Percentiles rank a stretch among this genome's conserved stretches.
These are phyloP conservation scores for Talaromyces amestolkiae DNA, from an alignment of 2,329 filamentous ascomycete genomes.

Conservation along the genomic window DNA sequence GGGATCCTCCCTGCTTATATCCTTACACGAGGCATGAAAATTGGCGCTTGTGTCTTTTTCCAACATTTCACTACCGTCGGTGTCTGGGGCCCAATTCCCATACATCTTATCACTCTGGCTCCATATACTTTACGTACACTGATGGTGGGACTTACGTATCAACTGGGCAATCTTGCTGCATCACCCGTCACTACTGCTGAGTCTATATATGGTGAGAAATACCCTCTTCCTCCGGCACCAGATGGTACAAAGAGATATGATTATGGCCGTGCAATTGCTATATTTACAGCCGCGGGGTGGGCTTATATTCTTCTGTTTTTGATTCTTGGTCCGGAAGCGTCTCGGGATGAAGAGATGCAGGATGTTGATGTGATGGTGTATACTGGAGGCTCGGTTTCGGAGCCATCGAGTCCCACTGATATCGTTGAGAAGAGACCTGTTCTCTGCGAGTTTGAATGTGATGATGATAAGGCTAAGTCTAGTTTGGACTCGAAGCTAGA, in stretches of 20 bases:
- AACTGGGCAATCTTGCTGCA: slow-evolving; percentile 41
- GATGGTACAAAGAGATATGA: slow-evolving; percentile 36
- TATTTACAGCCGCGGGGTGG: slow-evolving; percentile 31
- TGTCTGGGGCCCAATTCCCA: slow-evolving; percentile 40
- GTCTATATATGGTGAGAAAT: slow-evolving; percentile 42
- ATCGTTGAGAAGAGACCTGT: background rate
- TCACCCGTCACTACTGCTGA: slow-evolving; percentile 46
- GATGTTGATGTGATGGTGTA: background rate
- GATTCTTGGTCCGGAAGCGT: slow-evolving; percentile 33
- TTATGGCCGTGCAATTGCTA: slow-evolving; percentile 43
- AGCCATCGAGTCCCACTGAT: slow-evolving; percentile 11
- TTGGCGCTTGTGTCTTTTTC: slow-evolving; percentile 38
- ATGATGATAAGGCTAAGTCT: background rate
- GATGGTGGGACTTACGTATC: slow-evolving; percentile 38
- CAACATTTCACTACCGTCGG: slow-evolving; percentile 41
- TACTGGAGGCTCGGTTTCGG: background rate
- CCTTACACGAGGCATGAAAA: slow-evolving; percentile 28
- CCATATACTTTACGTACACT: slow-evolving; percentile 35
- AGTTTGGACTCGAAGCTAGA: background rate
- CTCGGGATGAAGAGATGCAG: background rate
- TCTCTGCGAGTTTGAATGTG: background rate
- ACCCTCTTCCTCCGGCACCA: slow-evolving; percentile 34
- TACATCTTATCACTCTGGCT: slow-evolving; percentile 38
- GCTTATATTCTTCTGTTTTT: slow-evolving; percentile 34
- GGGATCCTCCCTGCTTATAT: slow-evolving; percentile 37